Evolutionary conservation across 2,329 filamentous ascomycete genomes (phyloP), one percentile per base, ranked within the genome.

Genomic region (Botrytis galanthina): DNA sequence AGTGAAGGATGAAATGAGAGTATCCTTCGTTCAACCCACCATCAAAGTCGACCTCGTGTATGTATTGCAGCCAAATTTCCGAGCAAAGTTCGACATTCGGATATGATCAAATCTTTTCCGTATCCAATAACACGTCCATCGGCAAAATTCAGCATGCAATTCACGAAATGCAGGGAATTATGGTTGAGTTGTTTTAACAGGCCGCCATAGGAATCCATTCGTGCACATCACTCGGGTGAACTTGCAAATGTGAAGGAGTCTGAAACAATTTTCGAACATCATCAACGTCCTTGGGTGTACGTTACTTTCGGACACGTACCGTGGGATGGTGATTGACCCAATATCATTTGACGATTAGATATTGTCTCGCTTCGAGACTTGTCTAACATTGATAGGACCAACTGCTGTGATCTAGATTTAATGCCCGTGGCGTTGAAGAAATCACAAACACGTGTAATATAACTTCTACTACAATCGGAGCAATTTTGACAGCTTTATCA

Each of bases 351-450:
- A 48, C 37, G 70, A 67, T 46, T 51, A 71, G 29, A 39, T 54
- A 54, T 35, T 46, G 39, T 57, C 39, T 72, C 70, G 70, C 61
- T 67, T 59, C 60, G 59, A 71, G 61, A 72, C 70, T 72, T 72
- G 70, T 67, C 46, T 67, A 57, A 67, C 70, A 72, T 51, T 72
- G 70, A 72, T 66, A 72, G 70, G 70, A 72, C 60, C n/a, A 67
- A 67, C 48, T 72, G 59, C 48, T 44, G 48, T 37, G 63, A 67
- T 35, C 48, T 48, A 42, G 16, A 39, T 22, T 37, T 72, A 57
- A 59, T 67, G 70, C 37, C 54, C 69, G 54, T 60, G 37, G 39
- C 44, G 62, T 64, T 67, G 70, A 67, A 66, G 61, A 51, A 67
- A 42, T 48, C 14, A 48, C 32, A 48, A 62, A 62, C 69, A 71